A percentile compares a stretch with the other conserved stretches of the same genome.
These are phyloP conservation scores for Tuctoria greenei DNA, from an alignment of 176 grass and related monocot species.

Conservation along the genomic window DNA sequence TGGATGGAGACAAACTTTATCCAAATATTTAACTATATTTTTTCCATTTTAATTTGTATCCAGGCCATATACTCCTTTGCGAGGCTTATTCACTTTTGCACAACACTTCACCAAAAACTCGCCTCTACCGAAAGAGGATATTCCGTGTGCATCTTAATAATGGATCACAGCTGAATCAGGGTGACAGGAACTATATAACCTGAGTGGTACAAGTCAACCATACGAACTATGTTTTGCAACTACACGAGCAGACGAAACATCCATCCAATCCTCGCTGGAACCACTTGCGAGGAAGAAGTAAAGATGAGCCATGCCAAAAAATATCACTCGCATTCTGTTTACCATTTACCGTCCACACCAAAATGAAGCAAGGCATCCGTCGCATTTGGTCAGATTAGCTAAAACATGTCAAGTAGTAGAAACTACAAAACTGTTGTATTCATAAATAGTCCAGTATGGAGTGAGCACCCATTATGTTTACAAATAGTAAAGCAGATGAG, in stretches of 20 bases:
- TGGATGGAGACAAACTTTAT: background rate
- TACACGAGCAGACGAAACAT: background rate
- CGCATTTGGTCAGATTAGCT: slow-evolving; percentile 5
- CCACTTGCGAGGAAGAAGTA: background rate
- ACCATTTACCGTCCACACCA: background rate
- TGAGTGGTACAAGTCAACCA: background rate
- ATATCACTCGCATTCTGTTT: background rate
- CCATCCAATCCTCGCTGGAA: background rate
- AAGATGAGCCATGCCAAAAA: background rate
- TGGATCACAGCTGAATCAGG: no score
- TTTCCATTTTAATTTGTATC: background rate
- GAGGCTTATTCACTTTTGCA: slow-evolving; percentile 1
- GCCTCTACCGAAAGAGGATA: background rate
- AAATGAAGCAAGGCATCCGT: background rate
- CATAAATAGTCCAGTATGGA: no score
- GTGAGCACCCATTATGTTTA: no score
- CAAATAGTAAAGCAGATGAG: background rate
- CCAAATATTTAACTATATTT: background rate
- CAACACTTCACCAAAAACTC: background rate
- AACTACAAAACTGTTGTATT: no score
- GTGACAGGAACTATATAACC: no score
- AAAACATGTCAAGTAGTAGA: background rate
- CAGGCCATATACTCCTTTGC: slow-evolving; percentile 7
- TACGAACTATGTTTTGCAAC: background rate
- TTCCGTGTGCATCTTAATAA: background rate